Evolutionary conservation across 1,284 basidiomycete genomes (phyloP).

Genomic region (Cryptococcus amylolentus): DNA sequence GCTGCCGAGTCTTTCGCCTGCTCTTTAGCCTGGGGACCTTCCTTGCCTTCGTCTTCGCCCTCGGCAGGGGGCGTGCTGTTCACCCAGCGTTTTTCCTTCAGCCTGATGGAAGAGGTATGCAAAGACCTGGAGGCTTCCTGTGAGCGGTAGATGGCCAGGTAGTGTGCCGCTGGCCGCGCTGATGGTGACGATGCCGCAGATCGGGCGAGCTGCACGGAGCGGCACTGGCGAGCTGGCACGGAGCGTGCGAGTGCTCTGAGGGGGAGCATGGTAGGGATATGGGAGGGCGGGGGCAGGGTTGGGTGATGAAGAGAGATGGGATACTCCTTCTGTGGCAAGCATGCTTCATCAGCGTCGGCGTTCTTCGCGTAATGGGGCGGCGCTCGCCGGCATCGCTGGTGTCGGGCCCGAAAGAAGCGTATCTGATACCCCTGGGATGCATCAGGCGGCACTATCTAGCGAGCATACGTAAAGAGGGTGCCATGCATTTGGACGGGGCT

Average conservation of each 20-base stretch:
- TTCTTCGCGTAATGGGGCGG: too few species aligned
- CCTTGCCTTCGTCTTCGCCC: slow-evolving; percentile 19
- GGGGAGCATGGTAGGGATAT: slow-evolving; percentile 22
- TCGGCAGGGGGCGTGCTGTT: slow-evolving; percentile 28
- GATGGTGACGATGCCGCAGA: slow-evolving; percentile 7
- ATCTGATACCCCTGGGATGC: too few species aligned
- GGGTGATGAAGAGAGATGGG: not conserved
- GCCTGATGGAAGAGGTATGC: slow-evolving; percentile 20
- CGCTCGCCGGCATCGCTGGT: too few species aligned
- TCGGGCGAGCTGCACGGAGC: slow-evolving; percentile 13
- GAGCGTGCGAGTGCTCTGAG: slow-evolving; percentile 22
- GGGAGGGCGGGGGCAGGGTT: not conserved
- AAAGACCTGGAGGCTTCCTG: slow-evolving; percentile 9
- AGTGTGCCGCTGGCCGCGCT: slow-evolving; percentile 9
- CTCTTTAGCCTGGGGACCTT: slow-evolving; percentile 13
- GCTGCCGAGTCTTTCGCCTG: slow-evolving; percentile 10
- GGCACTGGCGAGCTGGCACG: slow-evolving; percentile 15
- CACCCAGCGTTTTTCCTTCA: slow-evolving; percentile 45
- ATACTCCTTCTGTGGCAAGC: not conserved
- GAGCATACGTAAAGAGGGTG: too few species aligned
- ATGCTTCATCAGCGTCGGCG: not conserved
- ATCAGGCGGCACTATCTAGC: too few species aligned
- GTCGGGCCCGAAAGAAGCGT: too few species aligned
- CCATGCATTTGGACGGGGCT: too few species aligned
- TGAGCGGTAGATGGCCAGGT: slow-evolving; percentile 2